Conservation (phyloP, 108 stramenopile genomes). For the Hondaea fermentalgiana region DNA sequence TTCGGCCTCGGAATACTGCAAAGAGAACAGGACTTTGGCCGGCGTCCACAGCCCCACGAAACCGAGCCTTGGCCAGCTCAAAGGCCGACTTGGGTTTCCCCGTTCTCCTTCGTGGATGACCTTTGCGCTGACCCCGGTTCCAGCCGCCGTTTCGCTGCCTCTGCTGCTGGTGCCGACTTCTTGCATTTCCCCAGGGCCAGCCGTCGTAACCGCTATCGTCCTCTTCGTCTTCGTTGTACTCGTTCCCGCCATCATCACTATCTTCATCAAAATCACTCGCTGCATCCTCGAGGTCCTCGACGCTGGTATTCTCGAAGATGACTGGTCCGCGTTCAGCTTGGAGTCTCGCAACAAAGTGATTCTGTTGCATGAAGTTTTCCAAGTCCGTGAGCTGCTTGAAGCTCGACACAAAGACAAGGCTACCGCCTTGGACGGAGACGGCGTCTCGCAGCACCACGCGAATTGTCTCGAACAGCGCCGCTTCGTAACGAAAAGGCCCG, state of each 20-base stretch:
- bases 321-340: neutral
- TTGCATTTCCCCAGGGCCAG: neutral
- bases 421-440: neutral
- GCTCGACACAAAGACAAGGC: neutral
- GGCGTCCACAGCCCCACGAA: neutral
- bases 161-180: no score
- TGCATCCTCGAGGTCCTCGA: neutral
- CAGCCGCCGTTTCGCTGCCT: no score
- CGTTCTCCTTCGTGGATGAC: neutral
- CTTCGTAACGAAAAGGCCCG: neutral
- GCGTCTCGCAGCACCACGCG: neutral
- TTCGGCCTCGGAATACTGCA: conserved; percentile 74
- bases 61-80: neutral
- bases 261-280: no score
- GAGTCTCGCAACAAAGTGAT: neutral
- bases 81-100: neutral
- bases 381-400: neutral
- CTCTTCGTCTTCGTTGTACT: neutral
- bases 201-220: neutral
- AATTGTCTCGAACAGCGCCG: neutral
- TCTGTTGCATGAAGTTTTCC: neutral
- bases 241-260: neutral
- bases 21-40: conserved; percentile 59
- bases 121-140: no score
- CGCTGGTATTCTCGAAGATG: neutral